A percentile compares a stretch with the other conserved stretches of the same genome.
These are phyloP conservation scores for Solanum piurae DNA, from an alignment of 257 asterid species.

Conservation along the genomic window DNA sequence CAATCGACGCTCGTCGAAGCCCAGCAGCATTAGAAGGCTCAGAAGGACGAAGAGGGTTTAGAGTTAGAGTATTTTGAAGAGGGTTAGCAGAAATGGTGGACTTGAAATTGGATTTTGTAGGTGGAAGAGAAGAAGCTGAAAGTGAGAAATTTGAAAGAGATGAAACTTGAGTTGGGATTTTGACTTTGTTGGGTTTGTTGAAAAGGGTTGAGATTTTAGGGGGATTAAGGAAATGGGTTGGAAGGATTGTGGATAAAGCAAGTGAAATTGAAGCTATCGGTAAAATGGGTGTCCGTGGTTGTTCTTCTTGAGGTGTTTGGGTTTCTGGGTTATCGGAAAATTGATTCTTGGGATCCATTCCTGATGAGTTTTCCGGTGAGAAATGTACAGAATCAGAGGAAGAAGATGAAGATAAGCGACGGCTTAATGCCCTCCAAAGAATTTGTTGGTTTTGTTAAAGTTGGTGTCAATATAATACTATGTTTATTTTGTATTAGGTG, in stretches of 20 bases:
- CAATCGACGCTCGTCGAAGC: conserved; percentile 64
- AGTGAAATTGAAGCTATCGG: conserved; percentile 71
- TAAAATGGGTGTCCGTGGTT: background rate
- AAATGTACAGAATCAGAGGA: background rate
- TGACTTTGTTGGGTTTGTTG: conserved; percentile 34
- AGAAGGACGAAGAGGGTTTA: conserved; percentile 62
- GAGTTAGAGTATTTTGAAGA: conserved; percentile 37
- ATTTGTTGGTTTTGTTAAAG: background rate
- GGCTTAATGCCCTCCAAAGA: background rate
- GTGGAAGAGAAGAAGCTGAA: conserved; percentile 38
- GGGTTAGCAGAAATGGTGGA: conserved; percentile 58
- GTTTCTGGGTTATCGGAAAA: background rate
- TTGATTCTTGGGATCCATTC: conserved; percentile 18
- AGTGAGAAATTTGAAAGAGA: conserved; percentile 48
- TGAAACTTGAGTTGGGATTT: conserved; percentile 73
- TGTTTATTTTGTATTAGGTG: background rate
- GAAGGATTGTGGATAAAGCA: conserved; percentile 69
- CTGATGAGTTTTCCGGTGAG: background rate
- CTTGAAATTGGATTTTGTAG: conserved; percentile 32
- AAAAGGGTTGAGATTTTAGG: conserved; percentile 36
- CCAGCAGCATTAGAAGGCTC: conserved; percentile 66
- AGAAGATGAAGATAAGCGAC: background rate
- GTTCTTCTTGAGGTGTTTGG: conserved; percentile 9
- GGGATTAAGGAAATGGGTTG: conserved; percentile 56
- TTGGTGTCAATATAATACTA: background rate